These are phyloP conservation scores for Tetradesmus lagerheimii DNA, from an alignment of 139 green algal genomes.

Conservation along the genomic window DNA sequence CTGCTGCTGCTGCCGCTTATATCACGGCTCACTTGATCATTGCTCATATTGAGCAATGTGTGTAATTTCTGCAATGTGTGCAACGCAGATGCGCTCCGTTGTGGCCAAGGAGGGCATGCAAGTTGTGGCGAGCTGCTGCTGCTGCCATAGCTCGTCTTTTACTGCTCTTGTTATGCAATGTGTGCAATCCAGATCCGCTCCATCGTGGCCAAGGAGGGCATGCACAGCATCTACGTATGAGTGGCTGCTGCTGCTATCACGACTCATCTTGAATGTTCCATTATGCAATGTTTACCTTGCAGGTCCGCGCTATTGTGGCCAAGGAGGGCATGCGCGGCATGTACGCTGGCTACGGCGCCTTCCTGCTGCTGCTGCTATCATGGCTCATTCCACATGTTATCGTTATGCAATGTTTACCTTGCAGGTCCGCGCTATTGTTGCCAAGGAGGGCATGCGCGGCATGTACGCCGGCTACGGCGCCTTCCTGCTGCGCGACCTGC, in stretches of 20 bases:
- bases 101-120: too few relatives aligned
- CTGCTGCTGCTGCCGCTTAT: not conserved
- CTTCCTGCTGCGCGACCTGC: slow-evolving; percentile 98
- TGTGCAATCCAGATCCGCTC: not conserved
- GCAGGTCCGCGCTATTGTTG: slow-evolving; percentile 80
- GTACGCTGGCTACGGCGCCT: slow-evolving; percentile 96
- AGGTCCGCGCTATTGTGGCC: not conserved
- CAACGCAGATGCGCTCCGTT: too few relatives aligned
- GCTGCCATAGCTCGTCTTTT: not conserved
- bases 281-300: not conserved
- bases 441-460: slow-evolving; percentile 82
- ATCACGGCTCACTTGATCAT: too few relatives aligned
- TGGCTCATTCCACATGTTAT: not conserved
- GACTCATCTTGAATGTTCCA: not conserved
- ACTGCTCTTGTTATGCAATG: not conserved
- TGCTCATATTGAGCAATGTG: too few relatives aligned
- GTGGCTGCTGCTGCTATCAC: slow-evolving; percentile 32
- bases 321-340: slow-evolving; percentile 87
- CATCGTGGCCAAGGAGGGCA: slow-evolving; percentile 74
- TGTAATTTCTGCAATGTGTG: too few relatives aligned
- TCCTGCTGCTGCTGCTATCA: slow-evolving; percentile 70
- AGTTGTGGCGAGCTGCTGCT: too few relatives aligned
- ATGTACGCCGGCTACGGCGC: slow-evolving; percentile 97
- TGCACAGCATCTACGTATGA: slow-evolving; percentile 90
- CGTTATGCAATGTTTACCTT: not conserved